A percentile compares a stretch with the other conserved stretches of the same genome.
These are phyloP conservation scores for Yamadazyma dendronema DNA, from an alignment of 1,139 yeast species.

Conservation along the genomic window DNA sequence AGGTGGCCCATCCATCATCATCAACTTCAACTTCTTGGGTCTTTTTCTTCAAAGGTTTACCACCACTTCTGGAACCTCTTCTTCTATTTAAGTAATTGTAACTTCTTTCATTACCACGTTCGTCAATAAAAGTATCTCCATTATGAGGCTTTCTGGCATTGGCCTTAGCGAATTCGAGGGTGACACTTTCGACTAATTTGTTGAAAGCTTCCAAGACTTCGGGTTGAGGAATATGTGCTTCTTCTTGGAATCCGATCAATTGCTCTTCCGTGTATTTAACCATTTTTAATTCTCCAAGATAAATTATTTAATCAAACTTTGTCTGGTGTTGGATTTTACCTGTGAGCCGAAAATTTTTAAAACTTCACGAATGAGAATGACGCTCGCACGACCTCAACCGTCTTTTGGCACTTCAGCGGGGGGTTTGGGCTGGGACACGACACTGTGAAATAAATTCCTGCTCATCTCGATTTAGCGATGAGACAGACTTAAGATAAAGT, in stretches of 20 bases:
- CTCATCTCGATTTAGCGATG: too few relatives aligned
- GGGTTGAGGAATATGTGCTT: slow-evolving; percentile 59
- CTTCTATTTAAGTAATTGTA: slow-evolving; percentile 54
- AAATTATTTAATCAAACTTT: too few relatives aligned
- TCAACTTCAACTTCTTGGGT: slow-evolving; percentile 57
- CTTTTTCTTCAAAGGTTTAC: slow-evolving; percentile 56
- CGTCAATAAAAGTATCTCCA: slow-evolving; percentile 51
- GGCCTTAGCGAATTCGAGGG: slow-evolving; percentile 22
- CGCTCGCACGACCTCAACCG: too few relatives aligned
- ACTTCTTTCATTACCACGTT: slow-evolving; percentile 47
- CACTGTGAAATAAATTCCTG: too few relatives aligned
- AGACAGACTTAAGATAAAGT: too few relatives aligned
- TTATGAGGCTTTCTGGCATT: slow-evolving; percentile 36
- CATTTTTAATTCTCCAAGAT: slow-evolving; percentile 5
- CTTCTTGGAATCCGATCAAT: slow-evolving; percentile 54
- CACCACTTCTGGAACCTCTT: slow-evolving; percentile 53
- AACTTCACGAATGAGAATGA: background rate
- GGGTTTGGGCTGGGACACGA: too few relatives aligned
- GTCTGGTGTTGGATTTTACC: too few relatives aligned
- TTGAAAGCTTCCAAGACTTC: slow-evolving; percentile 65
- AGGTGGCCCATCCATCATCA: slow-evolving; percentile 82
- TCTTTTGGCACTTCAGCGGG: too few relatives aligned
- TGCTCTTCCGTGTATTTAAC: slow-evolving; percentile 71
- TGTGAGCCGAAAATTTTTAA: slow-evolving; percentile 9
- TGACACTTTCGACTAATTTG: slow-evolving; percentile 63